These are phyloP conservation scores for Globisporangium echinulatum DNA, from an alignment of 352 stramenopile genomes.

Conservation along the genomic window DNA sequence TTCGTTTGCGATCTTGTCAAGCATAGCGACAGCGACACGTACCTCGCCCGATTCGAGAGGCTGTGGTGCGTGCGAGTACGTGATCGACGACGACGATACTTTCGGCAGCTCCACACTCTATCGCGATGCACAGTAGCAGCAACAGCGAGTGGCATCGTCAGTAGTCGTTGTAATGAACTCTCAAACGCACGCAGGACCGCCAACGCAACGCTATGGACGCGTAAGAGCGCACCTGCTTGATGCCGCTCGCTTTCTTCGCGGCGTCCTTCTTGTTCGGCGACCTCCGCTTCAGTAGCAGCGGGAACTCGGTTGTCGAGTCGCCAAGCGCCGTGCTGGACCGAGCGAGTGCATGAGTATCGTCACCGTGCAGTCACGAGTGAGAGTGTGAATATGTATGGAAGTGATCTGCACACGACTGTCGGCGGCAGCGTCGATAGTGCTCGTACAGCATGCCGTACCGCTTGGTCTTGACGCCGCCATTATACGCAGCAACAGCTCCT, in stretches of 20 bases:
- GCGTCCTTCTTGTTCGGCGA: conserved; percentile 13
- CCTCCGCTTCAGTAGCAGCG: conserved; percentile 5
- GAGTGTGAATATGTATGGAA: not conserved
- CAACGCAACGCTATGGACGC: not conserved
- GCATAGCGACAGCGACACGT: not conserved
- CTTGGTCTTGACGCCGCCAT: conserved; percentile 2
- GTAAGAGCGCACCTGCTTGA: conserved; percentile 2
- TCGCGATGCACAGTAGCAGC: too few relatives aligned
- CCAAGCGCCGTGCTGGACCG: not conserved
- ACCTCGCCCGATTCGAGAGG: conserved; percentile 52
- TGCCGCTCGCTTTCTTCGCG: not conserved
- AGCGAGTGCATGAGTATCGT: not conserved
- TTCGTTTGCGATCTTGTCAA: not conserved
- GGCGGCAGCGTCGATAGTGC: not conserved
- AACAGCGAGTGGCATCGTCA: too few relatives aligned
- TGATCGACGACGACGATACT: conserved; percentile 22
- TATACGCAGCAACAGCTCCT: not conserved
- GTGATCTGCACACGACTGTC: not conserved
- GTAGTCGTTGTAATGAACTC: too few relatives aligned
- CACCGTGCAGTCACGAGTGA: not conserved
- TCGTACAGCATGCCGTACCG: not conserved
- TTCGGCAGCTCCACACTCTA: conserved; percentile 27
- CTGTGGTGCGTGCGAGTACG: conserved; percentile 20
- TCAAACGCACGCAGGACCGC: not conserved
- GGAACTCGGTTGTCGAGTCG: conserved; percentile 4